Conservation (phyloP, 352 stramenopile genomes). For the Globisporangium splendens region DNA sequence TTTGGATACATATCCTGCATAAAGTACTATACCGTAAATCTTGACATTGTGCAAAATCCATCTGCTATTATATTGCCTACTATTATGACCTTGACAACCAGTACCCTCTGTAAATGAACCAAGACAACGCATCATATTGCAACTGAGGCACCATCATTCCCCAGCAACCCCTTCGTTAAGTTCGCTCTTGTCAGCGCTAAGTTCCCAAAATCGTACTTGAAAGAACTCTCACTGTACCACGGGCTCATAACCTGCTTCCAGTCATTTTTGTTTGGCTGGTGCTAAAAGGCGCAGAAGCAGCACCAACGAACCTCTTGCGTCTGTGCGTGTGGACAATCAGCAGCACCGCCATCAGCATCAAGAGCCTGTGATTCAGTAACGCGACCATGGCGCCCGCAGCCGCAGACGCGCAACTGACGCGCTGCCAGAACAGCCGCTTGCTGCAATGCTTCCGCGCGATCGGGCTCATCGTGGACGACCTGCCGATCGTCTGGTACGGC, state of each 20-base stretch:
- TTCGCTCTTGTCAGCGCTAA: no score
- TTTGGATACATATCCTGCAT: no score
- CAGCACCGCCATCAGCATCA: neutral
- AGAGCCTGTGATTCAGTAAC: no score
- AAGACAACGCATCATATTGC: no score
- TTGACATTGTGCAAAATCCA: no score
- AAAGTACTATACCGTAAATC: no score
- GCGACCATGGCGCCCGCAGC: neutral
- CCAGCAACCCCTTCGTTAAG: constrained; percentile 1
- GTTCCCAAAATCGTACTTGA: constrained; percentile 15
- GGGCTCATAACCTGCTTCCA: constrained; percentile 28
- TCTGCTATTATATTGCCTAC: no score
- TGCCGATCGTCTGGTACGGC: constrained; percentile 85
- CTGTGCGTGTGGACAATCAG: neutral
- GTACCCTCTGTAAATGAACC: no score
- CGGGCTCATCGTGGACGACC: constrained; percentile 82
- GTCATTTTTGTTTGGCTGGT: constrained; percentile 36
- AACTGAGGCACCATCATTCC: neutral
- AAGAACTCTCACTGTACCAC: constrained; percentile 13
- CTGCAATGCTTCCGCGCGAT: constrained; percentile 90
- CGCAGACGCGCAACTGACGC: constrained; percentile 24
- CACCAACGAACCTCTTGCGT: constrained; percentile 3
- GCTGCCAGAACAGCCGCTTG: constrained; percentile 65
- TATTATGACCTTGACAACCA: no score
- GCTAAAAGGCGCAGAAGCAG: constrained; percentile 7